Conservation (phyloP, 139 green algal species). For the Ulvella scutata region DNA sequence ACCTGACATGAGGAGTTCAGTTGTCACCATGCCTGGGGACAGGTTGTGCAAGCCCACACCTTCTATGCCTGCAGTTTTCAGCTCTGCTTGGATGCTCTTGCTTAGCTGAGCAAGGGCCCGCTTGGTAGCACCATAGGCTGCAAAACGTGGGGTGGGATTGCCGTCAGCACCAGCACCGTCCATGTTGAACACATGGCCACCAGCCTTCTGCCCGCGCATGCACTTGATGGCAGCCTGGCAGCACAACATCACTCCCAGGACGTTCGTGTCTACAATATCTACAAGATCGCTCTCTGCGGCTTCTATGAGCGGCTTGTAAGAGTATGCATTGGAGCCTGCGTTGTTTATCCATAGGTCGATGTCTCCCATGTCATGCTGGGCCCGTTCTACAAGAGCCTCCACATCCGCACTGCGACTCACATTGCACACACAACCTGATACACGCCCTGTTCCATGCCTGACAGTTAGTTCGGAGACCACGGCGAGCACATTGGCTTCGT, state of each 20-base stretch:
- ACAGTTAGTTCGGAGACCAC: background rate
- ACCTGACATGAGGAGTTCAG: constrained; percentile 81
- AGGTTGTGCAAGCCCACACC: constrained; percentile 72
- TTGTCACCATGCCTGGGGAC: constrained; percentile 82
- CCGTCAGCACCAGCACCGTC: constrained; percentile 69
- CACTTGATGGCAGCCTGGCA: constrained; percentile 61
- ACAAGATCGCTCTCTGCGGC: constrained; percentile 44
- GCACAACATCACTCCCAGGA: constrained; percentile 78
- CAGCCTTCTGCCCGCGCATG: constrained; percentile 60
- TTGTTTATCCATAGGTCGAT: constrained; percentile 49
- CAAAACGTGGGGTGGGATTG: constrained; percentile 65
- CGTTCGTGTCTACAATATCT: constrained; percentile 79
- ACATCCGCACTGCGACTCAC: constrained; percentile 14
- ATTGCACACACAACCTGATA: background rate
- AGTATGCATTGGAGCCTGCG: constrained; percentile 77
- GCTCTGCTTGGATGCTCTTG: constrained; percentile 36
- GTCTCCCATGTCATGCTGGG: background rate
- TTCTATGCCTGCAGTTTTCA: constrained; percentile 29
- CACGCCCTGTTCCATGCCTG: background rate
- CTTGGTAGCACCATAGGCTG: constrained; percentile 90
- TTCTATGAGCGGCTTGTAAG: constrained; percentile 52
- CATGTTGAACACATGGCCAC: constrained; percentile 91
- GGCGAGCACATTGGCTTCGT: constrained; percentile 13
- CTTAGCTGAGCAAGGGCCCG: constrained; percentile 67
- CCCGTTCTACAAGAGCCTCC: constrained; percentile 25